Evolutionary conservation across 2,329 filamentous ascomycete genomes (phyloP).

Genomic region (Phialophora tarda): DNA sequence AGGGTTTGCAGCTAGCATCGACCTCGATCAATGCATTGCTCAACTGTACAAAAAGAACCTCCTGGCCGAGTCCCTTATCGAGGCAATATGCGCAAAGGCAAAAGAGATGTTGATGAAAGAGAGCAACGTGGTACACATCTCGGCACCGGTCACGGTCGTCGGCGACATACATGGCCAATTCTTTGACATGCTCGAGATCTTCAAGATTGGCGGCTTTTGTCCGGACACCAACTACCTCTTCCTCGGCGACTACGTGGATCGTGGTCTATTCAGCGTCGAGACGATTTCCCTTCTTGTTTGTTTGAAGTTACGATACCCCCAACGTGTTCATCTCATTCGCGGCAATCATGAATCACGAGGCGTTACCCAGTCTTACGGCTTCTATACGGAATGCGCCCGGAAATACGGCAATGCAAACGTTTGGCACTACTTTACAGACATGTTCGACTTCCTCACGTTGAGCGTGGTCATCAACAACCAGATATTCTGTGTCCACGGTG

Average conservation of each 20-base stretch:
- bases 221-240: slow-evolving; percentile 99
- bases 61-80: slow-evolving; percentile 94
- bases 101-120: slow-evolving; percentile 99
- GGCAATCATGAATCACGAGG: slow-evolving; percentile 98
- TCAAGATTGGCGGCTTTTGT: slow-evolving; percentile 96
- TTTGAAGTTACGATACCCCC: slow-evolving; percentile 93
- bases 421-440: slow-evolving; percentile 99
- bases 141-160: slow-evolving; percentile 93
- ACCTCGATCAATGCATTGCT: slow-evolving; percentile 97
- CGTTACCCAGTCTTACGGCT: slow-evolving; percentile 97
- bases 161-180: slow-evolving; percentile 99
- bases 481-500: slow-evolving; percentile 98
- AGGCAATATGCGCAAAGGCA: slow-evolving; percentile 98
- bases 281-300: slow-evolving; percentile 98
- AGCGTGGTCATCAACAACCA: slow-evolving; percentile 98
- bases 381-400: slow-evolving; percentile 96
- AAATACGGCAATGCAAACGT: slow-evolving; percentile 99
- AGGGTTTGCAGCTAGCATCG: slow-evolving; percentile 75
- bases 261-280: slow-evolving; percentile 97
- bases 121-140: slow-evolving; percentile 98
- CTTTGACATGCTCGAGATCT: slow-evolving; percentile 98
- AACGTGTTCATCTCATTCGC: slow-evolving; percentile 92
- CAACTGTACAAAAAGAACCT: slow-evolving; percentile 97
- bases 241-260: slow-evolving; percentile 96
- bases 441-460: slow-evolving; percentile 98